Base-by-base conservation (phyloP, 2,329 filamentous ascomycete genomes). In the Trichoderma sp. region DNA sequence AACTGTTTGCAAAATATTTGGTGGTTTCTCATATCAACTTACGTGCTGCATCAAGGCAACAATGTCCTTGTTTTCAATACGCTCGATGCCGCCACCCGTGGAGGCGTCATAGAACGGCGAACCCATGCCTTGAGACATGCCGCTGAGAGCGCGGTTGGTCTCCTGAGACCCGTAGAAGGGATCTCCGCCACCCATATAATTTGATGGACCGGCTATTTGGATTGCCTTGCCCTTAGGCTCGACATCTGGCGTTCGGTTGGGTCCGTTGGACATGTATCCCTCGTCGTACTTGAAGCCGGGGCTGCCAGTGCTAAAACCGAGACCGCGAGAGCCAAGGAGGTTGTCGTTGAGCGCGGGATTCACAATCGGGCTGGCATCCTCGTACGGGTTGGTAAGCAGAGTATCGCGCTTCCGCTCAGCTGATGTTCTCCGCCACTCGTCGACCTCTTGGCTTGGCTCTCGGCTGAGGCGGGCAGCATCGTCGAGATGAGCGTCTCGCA, bases 31-130 rank as follows among this genome's bases (percentile, higher is more conserved):
- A 48, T 42, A 25, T 37, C 5, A 25, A 83, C 88, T 84, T 80
- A 90, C 87, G 79, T 99, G 95, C 76, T 99, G 94, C 95, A 99
- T 99, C 69, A 99, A 83, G 27, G 94, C 93, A 71, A 99, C 91
- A 73, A 99, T 96, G 75, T 99, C 95, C 80, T 96, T 95, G 54
- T 93, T 97, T 77, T 98, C 91, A 61, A 99, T 98, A 57, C 90
- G 87, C 72, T 98, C 94, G 63, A 97, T 91, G 37, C 93, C 94
- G 70, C 88, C 89, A 63, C 94, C 94, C 1, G 92, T 97, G 4
- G 94, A 87, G 68, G 92, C 89, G 76, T 99, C 95, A 75, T 97
- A 98, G 22, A 98, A 84, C 3, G 94, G 94, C 34, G 93, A 95
- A 4, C 84, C 86, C 86, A 97, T 93, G 54, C 94, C 94, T 75